Evolutionary conservation across 352 stramenopile genomes (phyloP), one percentile per base, ranked within the genome.

Genomic region (Phytophthora cajani): DNA sequence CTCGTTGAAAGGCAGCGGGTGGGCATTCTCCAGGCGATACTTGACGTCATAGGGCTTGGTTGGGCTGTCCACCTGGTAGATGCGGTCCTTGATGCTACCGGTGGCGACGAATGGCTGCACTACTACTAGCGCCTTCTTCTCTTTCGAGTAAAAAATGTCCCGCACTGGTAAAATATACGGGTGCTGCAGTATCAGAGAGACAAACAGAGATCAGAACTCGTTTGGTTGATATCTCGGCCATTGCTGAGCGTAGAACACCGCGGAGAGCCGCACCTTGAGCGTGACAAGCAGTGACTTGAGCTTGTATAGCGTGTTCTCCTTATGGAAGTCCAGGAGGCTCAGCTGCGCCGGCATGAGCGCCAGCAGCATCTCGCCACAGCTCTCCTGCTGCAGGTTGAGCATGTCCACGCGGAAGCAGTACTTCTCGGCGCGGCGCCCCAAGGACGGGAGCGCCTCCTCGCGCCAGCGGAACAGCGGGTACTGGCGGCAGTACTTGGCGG

Each of bases 201-300:
- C 38, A n/a, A 44, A n/a, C 16, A 16, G 38, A 17, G 16, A 7
- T 44, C 12, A 44, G 38, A 17, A n/a, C 38, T 6, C 6, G 6
- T 36, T 36, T n/a, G 1, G 16, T 23, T 50, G 16, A 6, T 17
- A 11, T 46, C 16, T 55, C 32, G 0, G 55, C 42, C 54, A 70
- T 59, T 67, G 62, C 11, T 33, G 17, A 23, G 47, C 33, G 16
- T 53, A 64, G 27, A 57, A 56, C 17, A 16, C 17, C 38, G 12
- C 38, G 38, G 38, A 44, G 38, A 44, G 38, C 0, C 40, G 36
- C 30, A 89, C 82, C 72, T 91, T 90, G 44, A 93, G 76, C 27
- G 87, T 91, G 5, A 94, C 87, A 10, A 94, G 79, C 58, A 94
- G 65, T 21, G 84, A 71, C 64, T 94, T 94, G 57, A 94, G 78